phyloP scores from a whole-genome alignment of 106 monocot species.

The Narthecium ossifragum region DNA sequence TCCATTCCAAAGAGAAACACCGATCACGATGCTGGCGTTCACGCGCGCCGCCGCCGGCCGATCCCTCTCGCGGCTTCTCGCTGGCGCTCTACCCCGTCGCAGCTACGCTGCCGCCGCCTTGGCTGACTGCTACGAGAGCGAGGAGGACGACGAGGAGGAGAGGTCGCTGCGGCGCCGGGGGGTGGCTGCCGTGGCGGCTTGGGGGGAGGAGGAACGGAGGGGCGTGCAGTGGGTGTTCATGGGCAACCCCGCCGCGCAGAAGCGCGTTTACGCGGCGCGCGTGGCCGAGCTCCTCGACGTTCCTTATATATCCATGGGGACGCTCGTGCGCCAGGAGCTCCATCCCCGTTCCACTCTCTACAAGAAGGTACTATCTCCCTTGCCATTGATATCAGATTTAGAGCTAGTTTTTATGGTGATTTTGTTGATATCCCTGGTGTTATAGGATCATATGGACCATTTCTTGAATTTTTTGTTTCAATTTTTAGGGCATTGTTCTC shows the following conservation, averaged over 20 bases:
- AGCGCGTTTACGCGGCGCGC: slow-evolving; percentile 59
- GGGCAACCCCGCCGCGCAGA: slow-evolving; percentile 66
- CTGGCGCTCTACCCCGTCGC: slow-evolving; percentile 2
- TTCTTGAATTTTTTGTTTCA: too few relatives aligned
- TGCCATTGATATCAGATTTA: background rate
- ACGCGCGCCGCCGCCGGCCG: slow-evolving; percentile 7
- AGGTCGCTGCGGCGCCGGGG: background rate
- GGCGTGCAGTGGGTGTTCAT: slow-evolving; percentile 95
- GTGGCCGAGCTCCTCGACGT: slow-evolving; percentile 70
- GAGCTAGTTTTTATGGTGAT: background rate
- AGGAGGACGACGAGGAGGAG: slow-evolving; percentile 47
- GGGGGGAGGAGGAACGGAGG: slow-evolving; percentile 37
- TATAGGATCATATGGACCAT: too few relatives aligned
- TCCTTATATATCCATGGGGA: slow-evolving; percentile 92
- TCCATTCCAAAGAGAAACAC: too few relatives aligned
- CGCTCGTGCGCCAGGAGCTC: slow-evolving; percentile 86
- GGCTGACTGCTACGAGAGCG: slow-evolving; percentile 39
- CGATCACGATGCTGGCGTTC: too few relatives aligned
- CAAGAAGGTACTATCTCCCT: slow-evolving; percentile 48
- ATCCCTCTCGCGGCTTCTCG: slow-evolving; percentile 6
- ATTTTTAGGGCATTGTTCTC: too few relatives aligned
- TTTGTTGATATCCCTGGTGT: too few relatives aligned
- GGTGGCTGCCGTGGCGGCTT: slow-evolving; percentile 6
- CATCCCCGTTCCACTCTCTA: slow-evolving; percentile 68
- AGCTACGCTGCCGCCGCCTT: slow-evolving; percentile 24